Percentiles rank a stretch among this genome's conserved stretches.
Evolutionary conservation across 306 rosid species (phyloP).

Genomic region (Cicer pinnatifidum): DNA sequence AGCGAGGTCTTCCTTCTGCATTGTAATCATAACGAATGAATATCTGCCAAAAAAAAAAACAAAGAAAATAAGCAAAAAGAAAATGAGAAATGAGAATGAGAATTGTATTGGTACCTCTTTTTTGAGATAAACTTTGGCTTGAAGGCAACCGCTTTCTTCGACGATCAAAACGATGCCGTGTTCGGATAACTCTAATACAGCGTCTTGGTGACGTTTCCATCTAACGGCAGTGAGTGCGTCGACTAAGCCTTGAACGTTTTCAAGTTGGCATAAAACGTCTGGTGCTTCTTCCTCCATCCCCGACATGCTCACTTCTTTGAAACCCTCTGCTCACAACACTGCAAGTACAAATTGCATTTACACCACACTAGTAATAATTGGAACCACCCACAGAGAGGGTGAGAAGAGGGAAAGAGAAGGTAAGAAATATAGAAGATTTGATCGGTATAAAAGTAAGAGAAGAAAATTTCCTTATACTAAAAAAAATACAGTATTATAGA

Average conservation of each 20-base stretch:
- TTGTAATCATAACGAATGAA: slow-evolving; percentile 76
- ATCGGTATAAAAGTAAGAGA: too few species aligned
- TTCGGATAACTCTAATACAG: slow-evolving; percentile 79
- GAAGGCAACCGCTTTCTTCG: slow-evolving; percentile 85
- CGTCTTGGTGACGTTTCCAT: slow-evolving; percentile 97
- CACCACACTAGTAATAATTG: too few species aligned
- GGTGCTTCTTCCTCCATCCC: slow-evolving; percentile 62
- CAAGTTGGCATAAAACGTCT: slow-evolving; percentile 76
- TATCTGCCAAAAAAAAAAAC: slow-evolving; percentile 48
- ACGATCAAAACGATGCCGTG: slow-evolving; percentile 89
- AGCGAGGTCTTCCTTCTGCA: slow-evolving; percentile 79
- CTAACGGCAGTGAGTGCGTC: slow-evolving; percentile 85
- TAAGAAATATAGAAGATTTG: too few species aligned
- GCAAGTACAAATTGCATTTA: too few species aligned
- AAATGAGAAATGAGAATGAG: neutral
- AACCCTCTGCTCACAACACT: neutral
- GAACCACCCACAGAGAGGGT: too few species aligned
- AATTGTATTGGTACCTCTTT: slow-evolving; percentile 60
- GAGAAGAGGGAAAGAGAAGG: too few species aligned
- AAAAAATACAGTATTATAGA: too few species aligned
- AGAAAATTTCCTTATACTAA: too few species aligned
- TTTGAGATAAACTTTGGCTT: slow-evolving; percentile 94
- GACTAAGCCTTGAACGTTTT: slow-evolving; percentile 87
- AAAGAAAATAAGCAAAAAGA: neutral
- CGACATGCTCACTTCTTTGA: slow-evolving; percentile 49